phyloP scores from a whole-genome alignment of 1,284 basidiomycete species.

The Crepidotus sp. region DNA sequence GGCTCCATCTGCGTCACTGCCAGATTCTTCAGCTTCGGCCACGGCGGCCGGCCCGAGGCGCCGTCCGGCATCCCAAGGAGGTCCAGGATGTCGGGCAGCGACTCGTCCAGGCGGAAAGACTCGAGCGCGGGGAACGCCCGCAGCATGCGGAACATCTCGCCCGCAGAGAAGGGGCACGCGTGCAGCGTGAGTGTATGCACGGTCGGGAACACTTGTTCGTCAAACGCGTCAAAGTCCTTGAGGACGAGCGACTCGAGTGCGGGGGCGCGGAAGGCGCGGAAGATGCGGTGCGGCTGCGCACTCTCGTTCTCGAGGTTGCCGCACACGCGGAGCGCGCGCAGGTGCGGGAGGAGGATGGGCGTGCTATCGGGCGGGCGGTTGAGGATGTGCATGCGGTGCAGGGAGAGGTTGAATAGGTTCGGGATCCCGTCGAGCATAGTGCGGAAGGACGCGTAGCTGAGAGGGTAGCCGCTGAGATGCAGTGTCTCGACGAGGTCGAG shows the following conservation, averaged over 20 bases:
- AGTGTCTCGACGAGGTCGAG: slow-evolving; percentile 28
- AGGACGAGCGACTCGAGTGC: slow-evolving; percentile 29
- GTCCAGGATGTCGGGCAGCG: slow-evolving; percentile 23
- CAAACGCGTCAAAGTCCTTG: slow-evolving; percentile 27
- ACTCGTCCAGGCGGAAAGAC: slow-evolving; percentile 26
- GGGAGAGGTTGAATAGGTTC: slow-evolving; percentile 31
- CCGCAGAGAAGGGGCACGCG: slow-evolving; percentile 25
- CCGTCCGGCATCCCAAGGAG: slow-evolving; percentile 21
- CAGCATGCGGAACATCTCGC: slow-evolving; percentile 25
- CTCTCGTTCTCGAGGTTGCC: slow-evolving; percentile 19
- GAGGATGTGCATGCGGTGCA: slow-evolving; percentile 29
- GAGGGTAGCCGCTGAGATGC: slow-evolving; percentile 32
- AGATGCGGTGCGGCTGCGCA: slow-evolving; percentile 22
- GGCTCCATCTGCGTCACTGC: slow-evolving; percentile 24
- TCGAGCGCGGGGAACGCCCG: slow-evolving; percentile 27
- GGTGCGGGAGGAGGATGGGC: slow-evolving; percentile 22
- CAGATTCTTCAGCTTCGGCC: slow-evolving; percentile 27
- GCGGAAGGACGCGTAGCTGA: slow-evolving; percentile 28
- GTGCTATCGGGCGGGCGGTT: slow-evolving; percentile 25
- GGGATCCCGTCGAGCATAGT: slow-evolving; percentile 26
- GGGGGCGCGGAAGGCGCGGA: slow-evolving; percentile 27
- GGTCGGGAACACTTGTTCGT: slow-evolving; percentile 24
- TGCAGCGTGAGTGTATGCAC: slow-evolving; percentile 27
- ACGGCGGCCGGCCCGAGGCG: slow-evolving; percentile 16
- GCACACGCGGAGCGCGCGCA: slow-evolving; percentile 29